Conservation (phyloP, 768 basidiomycete genomes). For the Pulveroboletus ravenelii region DNA sequence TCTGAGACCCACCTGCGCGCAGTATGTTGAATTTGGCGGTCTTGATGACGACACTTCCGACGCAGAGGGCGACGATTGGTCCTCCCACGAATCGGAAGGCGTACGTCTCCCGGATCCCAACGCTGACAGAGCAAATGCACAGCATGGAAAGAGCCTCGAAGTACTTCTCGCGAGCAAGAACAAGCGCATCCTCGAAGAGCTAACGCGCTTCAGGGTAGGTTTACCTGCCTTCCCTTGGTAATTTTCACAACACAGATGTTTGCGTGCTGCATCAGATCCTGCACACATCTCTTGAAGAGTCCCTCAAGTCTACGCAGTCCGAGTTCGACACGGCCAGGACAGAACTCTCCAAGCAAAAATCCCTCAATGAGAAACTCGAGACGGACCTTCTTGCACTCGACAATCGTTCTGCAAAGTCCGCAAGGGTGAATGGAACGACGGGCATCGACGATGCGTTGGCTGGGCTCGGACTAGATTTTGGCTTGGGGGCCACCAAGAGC, state of each 20-base stretch:
- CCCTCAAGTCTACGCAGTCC: conserved; percentile 51
- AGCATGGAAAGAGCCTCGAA: conserved; percentile 81
- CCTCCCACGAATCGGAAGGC: conserved; percentile 41
- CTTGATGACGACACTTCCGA: conserved; percentile 58
- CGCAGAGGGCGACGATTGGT: conserved; percentile 51
- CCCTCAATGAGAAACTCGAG: conserved; percentile 87
- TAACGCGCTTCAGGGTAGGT: conserved; percentile 82
- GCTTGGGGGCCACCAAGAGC: conserved; percentile 7
- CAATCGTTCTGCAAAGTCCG: conserved; percentile 29
- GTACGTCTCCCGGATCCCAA: conserved; percentile 85
- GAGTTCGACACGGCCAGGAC: conserved; percentile 53
- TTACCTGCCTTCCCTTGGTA: too few species aligned
- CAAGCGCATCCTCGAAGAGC: conserved; percentile 84
- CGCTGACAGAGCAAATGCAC: conserved; percentile 72
- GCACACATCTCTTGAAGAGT: conserved; percentile 74
- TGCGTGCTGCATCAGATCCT: conserved; percentile 53
- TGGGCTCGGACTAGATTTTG: conserved; percentile 60
- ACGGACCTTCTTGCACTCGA: conserved; percentile 84
- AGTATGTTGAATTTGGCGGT: conserved; percentile 97
- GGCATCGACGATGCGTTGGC: conserved; percentile 58
- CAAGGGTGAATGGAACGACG: conserved; percentile 23
- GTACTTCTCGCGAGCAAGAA: conserved; percentile 91
- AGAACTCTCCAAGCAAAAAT: conserved; percentile 74
- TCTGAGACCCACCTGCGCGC: neutral
- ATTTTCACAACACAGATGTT: neutral